Evolutionary conservation across 2,329 filamentous ascomycete species (phyloP).

Genomic region (Xylariaceae sp.): DNA sequence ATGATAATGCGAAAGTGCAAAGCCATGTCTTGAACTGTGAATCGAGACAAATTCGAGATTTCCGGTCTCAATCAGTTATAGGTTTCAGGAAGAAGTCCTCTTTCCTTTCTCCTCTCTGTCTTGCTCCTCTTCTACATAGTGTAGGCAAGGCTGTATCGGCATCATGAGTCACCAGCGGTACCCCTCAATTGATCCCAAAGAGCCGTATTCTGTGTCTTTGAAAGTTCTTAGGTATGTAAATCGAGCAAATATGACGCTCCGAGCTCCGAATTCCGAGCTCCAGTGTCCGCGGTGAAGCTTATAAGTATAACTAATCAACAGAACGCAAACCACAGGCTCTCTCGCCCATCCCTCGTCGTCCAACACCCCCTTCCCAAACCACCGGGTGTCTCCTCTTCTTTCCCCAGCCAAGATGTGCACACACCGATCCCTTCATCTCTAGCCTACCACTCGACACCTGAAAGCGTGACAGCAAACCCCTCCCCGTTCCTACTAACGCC

Average conservation of each 20-base stretch:
- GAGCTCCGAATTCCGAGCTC: too few relatives aligned
- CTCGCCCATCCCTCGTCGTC: slow-evolving; percentile 70
- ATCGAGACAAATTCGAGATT: too few relatives aligned
- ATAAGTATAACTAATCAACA: too few relatives aligned
- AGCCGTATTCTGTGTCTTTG: slow-evolving; percentile 73
- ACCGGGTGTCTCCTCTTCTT: too few relatives aligned
- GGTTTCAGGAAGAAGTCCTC: too few relatives aligned
- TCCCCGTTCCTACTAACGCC: slow-evolving; percentile 57
- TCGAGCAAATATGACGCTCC: neutral
- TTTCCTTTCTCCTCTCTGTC: too few relatives aligned
- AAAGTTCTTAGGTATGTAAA: slow-evolving; percentile 64
- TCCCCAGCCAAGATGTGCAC: slow-evolving; percentile 40
- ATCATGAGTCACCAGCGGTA: slow-evolving; percentile 57
- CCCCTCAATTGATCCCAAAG: slow-evolving; percentile 59
- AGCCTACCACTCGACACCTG: slow-evolving; percentile 60
- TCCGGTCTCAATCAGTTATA: too few relatives aligned
- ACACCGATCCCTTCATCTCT: slow-evolving; percentile 61
- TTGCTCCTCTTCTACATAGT: too few relatives aligned
- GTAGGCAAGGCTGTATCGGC: too few relatives aligned
- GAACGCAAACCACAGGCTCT: slow-evolving; percentile 60
- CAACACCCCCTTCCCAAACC: slow-evolving; percentile 61
- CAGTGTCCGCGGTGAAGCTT: too few relatives aligned
- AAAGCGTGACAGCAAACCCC: slow-evolving; percentile 44
- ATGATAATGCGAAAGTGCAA: too few relatives aligned
- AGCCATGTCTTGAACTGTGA: too few relatives aligned